Evolutionary conservation across 2,329 filamentous ascomycete species (phyloP).

Genomic region (Periglandula ipomoeae): DNA sequence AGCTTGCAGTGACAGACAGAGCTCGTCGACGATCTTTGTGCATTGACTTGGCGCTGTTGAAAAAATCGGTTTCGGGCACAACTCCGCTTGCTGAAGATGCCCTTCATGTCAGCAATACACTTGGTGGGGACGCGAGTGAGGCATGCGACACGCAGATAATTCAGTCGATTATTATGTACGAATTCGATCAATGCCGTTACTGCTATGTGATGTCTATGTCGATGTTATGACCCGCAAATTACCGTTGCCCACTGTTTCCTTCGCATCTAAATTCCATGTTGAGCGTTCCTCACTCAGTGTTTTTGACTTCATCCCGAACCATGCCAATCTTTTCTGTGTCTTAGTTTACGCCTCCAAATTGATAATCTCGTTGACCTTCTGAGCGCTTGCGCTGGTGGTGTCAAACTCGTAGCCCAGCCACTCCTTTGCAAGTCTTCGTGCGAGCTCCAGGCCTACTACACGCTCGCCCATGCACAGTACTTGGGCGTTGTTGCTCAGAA

Average conservation of each 20-base stretch:
- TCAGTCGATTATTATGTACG: not conserved
- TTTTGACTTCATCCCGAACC: no score
- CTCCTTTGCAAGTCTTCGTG: slow-evolving; percentile 66
- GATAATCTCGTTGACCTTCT: slow-evolving; percentile 34
- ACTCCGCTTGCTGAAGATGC: not conserved
- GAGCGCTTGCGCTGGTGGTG: slow-evolving; percentile 36
- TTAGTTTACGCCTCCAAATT: slow-evolving; percentile 26
- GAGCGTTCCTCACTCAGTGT: not conserved
- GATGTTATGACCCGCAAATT: not conserved
- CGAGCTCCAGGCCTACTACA: slow-evolving; percentile 73
- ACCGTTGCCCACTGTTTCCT: not conserved
- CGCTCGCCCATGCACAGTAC: slow-evolving; percentile 81
- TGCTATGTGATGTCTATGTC: not conserved
- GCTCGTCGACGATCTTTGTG: no score
- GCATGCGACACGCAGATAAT: no score
- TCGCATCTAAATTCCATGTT: no score
- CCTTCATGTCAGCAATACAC: no score
- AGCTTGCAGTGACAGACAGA: no score
- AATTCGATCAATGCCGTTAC: not conserved
- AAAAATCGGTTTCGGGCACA: not conserved
- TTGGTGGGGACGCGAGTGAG: no score
- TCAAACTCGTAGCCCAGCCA: slow-evolving; percentile 84
- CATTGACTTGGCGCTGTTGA: not conserved
- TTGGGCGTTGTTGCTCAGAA: slow-evolving; percentile 79
- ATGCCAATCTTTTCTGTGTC: not conserved